Evolutionary conservation across 2,329 filamentous ascomycete genomes (phyloP), one percentile per base, ranked within the genome.

Genomic region (Xylaria sp.): DNA sequence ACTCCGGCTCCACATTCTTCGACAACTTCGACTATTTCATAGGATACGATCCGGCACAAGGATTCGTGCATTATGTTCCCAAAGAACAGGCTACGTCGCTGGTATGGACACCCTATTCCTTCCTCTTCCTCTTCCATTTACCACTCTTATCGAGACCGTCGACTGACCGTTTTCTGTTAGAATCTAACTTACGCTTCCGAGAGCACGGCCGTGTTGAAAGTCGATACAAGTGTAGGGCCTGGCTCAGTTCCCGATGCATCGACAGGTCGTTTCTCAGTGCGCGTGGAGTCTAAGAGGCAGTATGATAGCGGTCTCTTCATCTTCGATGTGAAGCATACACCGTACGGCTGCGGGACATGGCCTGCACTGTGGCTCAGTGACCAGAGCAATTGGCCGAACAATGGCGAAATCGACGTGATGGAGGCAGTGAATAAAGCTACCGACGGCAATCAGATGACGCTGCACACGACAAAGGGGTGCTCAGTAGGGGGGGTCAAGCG

Each of bases 361-460:
- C 88, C 89, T 1, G 85, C 90, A 0, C 83, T 92, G 12, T 92
- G 90, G 90, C 82, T 92, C 7, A 83, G 84, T 0, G 90, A 92
- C 76, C 81, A 83, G 0, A 79, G 77, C 73, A 85, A 89, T 80
- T 90, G 90, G 90, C 90, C 90, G 3, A 73, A 77, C 5, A 84
- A 91, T 71, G 90, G 90, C 67, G 90, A 92, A 78, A 90, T 91
- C 69, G 89, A 90, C 76, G 75, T 90, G 28, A 84, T 91, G 78
- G 89, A 90, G 77, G 82, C 87, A 9, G 83, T 84, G 64, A 90
- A 91, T 78, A 78, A 83, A 58, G 88, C 81, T 48, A 80, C 78
- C 2, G 79, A 83, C 18, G 88, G 89, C 39, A 90, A 89, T 76
- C 82, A 85, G 71, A 84, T 90, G 80, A 87, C 88, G 3, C 82